Evolutionary conservation across 371 early-diverging fungal genomes (phyloP), one percentile per base, ranked within the genome.

Genomic region (Rhizomucor miehei): DNA sequence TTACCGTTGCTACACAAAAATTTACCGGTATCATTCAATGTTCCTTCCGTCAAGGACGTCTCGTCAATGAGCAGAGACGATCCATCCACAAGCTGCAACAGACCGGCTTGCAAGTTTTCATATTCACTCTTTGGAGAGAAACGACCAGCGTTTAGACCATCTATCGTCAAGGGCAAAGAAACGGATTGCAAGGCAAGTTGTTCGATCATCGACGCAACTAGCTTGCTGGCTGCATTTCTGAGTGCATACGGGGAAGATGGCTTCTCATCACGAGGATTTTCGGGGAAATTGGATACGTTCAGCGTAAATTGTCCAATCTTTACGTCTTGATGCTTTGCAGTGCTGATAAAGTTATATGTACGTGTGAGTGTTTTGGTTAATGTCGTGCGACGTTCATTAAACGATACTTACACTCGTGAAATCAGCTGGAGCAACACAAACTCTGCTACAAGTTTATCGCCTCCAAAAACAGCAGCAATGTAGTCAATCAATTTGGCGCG

Each of bases 41-140:
- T 77, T 14, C 87, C 87, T 58, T 86, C 87, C n/a, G 81, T 65
- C 54, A 86, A 52, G 1, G 60, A 73, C 2, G 85, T 83, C 55
- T 86, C 87, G 57, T 86, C 87, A 23, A 84, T 59, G 0, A 84
- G 49, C n/a, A 86, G 51, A 1, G 58, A 51, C 0, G 87, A 84
- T 8, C 82, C 84, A 40, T 77, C 67, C 0, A 76, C 62, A 3
- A 86, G 66, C 52, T 86, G 87, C 0, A 86, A 65, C 3, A 81
- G 50, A 41, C 87, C 87, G 1, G 84, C 71, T n/a, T 67, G 59
- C 23, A 86, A 51, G 16, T 69, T 70, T 47, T 80, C 77, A 51
- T 69, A 71, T 17, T 75, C 69, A 6, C 80, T 74, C 11, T 72
- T 68, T 2, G 87, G 87, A 36, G 63, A 69, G 57, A 80, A 84